phyloP scores from a whole-genome alignment of 331 rosid genomes.

The Malus hybrid region DNA sequence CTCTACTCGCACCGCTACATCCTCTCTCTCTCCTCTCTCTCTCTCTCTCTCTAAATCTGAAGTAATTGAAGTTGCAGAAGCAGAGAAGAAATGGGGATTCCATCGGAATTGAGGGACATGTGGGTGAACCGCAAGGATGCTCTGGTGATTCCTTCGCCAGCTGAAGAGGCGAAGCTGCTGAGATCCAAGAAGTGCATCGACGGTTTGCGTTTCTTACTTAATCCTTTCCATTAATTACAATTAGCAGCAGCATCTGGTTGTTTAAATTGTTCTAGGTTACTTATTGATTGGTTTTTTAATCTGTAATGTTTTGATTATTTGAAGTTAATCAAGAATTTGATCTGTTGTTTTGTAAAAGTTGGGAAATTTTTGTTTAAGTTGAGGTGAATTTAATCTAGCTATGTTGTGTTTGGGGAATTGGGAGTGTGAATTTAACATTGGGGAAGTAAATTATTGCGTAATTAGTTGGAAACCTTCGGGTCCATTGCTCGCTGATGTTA shows the following conservation, averaged over 20 bases:
- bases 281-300: background rate
- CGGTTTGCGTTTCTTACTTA: slow-evolving; percentile 24
- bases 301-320: background rate
- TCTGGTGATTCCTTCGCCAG: slow-evolving; percentile 55
- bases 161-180: slow-evolving; percentile 40
- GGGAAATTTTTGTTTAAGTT: background rate
- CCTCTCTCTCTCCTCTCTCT: background rate
- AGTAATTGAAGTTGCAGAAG: background rate
- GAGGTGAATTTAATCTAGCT: background rate
- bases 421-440: no score
- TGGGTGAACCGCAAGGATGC: slow-evolving; percentile 28
- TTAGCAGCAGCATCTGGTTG: background rate
- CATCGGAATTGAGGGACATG: slow-evolving; percentile 55
- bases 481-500: no score
- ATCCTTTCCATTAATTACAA: no score
- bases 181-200: slow-evolving; percentile 41
- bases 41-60: background rate
- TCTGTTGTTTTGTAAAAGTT: background rate
- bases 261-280: background rate
- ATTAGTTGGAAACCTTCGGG: no score
- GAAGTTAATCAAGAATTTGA: background rate
- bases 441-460: no score
- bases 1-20: no score
- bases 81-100: slow-evolving; percentile 46
- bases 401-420: no score